Base-by-base conservation (phyloP, 352 stramenopile genomes). In the Globisporangium spiculum region DNA sequence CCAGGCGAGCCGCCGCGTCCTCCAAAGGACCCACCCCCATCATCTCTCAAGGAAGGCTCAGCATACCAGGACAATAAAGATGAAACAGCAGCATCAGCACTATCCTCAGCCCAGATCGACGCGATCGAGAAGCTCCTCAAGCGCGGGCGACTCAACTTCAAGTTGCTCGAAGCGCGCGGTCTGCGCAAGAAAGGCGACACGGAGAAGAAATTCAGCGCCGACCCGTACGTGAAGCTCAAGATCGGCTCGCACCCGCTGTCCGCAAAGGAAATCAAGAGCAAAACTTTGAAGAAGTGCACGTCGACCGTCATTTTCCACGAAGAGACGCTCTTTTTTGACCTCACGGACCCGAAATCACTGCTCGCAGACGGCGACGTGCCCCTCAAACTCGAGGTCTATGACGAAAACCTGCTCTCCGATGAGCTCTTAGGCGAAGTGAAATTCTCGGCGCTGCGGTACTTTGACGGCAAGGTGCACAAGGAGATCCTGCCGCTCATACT, bases 371-470 rank as follows among this genome's bases (percentile, higher is more conserved):
- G 94, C 41, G 86, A 93, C 44, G 67, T 93, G 36, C 71, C 82
- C n/a, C 70, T 91, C 53, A 80, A 80, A 22, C 75, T 97, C 24
- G 89, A 97, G 59, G 7, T 98, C 0, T 97, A 78, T 63, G 89
- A 98, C 50, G 91, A 97, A 65, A 97, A 93, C 59, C 66, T 96
- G 22, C 78, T 95, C 5, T 89, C 86, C 0, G 89, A 97, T 63
- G 91, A 97, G 60, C 64, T 97, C 24, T 73, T 98, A 0, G 90
- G 86, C 16, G 69, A 89, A 56, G 74, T 84, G 38, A 70, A 56
- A 7, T 79, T 97, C 32, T 96, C 86, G 1, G 77, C 91, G 1
- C 71, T 97, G 27, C 83, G 86, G 0, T 94, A 93, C 60, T 88
- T 97, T 32, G 81, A 97, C 34, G 84, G 88, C 10, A 70, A 86